Conservation (phyloP, 129 eudicot species). For the Glebionis coronaria region DNA sequence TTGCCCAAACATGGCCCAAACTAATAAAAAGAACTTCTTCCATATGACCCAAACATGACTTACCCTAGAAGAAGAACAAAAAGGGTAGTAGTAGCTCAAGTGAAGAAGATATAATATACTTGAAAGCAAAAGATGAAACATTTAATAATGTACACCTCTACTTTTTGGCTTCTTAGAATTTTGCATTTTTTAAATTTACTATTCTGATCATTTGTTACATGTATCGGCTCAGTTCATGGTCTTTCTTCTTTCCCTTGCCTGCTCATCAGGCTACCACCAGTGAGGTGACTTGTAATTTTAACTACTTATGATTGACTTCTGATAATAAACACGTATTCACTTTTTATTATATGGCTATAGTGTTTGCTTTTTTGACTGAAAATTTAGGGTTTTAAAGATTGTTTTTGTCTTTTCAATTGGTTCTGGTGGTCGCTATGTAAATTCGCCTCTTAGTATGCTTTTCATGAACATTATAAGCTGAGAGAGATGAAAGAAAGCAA, state of each 20-base stretch:
- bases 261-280: conserved; percentile 53
- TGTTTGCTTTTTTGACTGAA: too few relatives aligned
- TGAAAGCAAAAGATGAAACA: conserved; percentile 78
- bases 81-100: conserved; percentile 26
- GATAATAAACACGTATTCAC: background rate
- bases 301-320: conserved; percentile 11
- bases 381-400: background rate
- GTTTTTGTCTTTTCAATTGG: background rate
- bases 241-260: conserved; percentile 59
- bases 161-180: background rate
- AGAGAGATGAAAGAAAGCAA: too few relatives aligned
- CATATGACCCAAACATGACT: too few relatives aligned
- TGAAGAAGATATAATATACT: conserved; percentile 61
- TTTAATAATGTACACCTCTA: conserved; percentile 53
- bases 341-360: background rate
- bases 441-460: too few relatives aligned
- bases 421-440: too few relatives aligned
- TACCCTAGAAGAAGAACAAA: conserved; percentile 29
- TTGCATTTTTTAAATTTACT: background rate
- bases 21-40: too few relatives aligned
- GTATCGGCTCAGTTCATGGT: conserved; percentile 80
- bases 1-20: too few relatives aligned
- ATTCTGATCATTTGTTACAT: conserved; percentile 20
- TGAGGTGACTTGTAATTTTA: conserved; percentile 45
- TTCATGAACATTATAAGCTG: too few relatives aligned